phyloP scores from a whole-genome alignment of 306 rosid genomes.

The Chamaecrista fasciculata region DNA sequence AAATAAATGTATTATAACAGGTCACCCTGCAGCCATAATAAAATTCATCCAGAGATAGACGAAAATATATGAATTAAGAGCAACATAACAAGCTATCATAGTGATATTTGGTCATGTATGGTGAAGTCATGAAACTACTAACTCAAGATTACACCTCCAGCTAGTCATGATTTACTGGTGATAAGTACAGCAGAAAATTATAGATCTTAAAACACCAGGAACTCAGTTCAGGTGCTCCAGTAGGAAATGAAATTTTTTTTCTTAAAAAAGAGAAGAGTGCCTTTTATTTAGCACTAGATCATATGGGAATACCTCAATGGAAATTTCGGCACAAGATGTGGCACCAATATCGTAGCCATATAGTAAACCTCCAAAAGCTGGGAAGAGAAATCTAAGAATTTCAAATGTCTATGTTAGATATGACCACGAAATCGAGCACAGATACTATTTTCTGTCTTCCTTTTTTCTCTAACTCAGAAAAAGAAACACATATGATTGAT shows the following conservation, averaged over 20 bases:
- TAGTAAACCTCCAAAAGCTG: conserved; percentile 88
- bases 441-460: not conserved
- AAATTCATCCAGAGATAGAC: not conserved
- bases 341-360: conserved; percentile 97
- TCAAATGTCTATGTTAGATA: conserved; percentile 16
- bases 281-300: not conserved
- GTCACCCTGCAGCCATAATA: not conserved
- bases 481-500: conserved; percentile 13
- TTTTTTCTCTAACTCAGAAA: not conserved
- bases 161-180: not conserved
- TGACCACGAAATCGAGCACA: conserved; percentile 9
- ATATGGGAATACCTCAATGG: conserved; percentile 56
- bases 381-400: conserved; percentile 84
- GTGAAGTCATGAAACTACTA: not conserved
- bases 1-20: not conserved
- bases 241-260: not conserved
- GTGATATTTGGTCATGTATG: not conserved
- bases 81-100: not conserved
- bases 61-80: not conserved
- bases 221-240: not conserved
- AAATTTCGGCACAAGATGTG: conserved; percentile 81
- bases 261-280: not conserved
- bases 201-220: conserved; percentile 1
- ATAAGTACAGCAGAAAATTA: conserved; percentile 8
- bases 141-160: conserved; percentile 3